Evolutionary conservation across 257 asterid genomes (phyloP), one percentile per base, ranked within the genome.

Genomic region (Solanum pimpinellifolium): DNA sequence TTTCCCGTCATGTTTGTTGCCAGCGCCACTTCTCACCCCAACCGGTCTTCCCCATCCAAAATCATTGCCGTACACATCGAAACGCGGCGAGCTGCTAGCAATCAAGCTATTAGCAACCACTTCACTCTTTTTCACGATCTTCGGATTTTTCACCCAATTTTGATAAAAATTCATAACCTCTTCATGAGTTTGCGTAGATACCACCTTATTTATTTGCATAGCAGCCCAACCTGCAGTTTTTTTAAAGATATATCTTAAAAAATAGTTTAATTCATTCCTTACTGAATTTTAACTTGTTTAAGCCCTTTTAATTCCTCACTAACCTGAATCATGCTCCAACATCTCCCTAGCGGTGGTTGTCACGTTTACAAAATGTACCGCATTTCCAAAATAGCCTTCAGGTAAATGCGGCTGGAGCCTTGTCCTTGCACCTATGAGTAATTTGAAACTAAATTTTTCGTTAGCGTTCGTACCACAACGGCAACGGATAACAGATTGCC

Each of bases 21-120:
- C 92, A 4, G 23, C 70, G 1, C 96, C 98, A 46, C 92, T 89
- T 68, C 96, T 85, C 83, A 91, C 93, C 1, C 93, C 93, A 0
- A 93, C 12, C 0, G 96, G 93, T 81, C 87, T 90, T 0, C 98
- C 98, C 90, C 94, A 91, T 15, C 97, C 94, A 33, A 93, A 93
- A 29, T 93, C 95, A 20, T 69, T 88, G 1, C 91, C 94, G 18
- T 93, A 92, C 88, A 95, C 92, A 70, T 91, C 46, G 87, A 90
- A 90, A 75, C 95, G 85, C 1, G 93, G 93, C 11, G 95, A 94
- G 56, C 94, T 90, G n/a, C 89, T 72, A 16, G 92, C 41, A 13
- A 84, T 12, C 10, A 89, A 84, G 3, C 31, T 85, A 12, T 25
- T 7, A 8, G 52, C 14, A 29, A 21, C 10, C 59, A 80, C 23